These are phyloP conservation scores for Drosera capensis DNA, from an alignment of 148 eudicot genomes.

Conservation along the genomic window DNA sequence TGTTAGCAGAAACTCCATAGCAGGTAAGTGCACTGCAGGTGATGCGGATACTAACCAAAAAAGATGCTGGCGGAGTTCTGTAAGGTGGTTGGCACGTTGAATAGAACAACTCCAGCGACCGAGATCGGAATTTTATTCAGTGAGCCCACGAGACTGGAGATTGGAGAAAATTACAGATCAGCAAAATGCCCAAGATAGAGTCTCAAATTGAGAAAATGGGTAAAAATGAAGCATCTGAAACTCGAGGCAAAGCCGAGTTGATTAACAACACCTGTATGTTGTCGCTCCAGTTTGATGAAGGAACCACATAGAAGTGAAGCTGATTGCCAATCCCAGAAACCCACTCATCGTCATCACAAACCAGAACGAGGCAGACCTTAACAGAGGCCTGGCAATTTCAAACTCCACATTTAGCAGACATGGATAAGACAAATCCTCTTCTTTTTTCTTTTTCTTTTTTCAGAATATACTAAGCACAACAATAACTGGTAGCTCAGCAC, in stretches of 20 bases:
- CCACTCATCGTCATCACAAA: slow-evolving; percentile 71
- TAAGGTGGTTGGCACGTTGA: slow-evolving; percentile 57
- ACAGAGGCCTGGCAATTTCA: slow-evolving; percentile 38
- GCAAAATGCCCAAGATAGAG: not conserved
- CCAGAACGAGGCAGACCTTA: slow-evolving; percentile 61
- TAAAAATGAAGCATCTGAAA: not conserved
- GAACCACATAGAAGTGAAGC: slow-evolving; percentile 94
- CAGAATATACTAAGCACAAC: no score
- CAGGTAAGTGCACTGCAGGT: not conserved
- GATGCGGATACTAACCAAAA: slow-evolving; percentile 37
- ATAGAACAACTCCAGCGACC: slow-evolving; percentile 48
- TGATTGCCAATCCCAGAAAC: slow-evolving; percentile 72
- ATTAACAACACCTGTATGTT: slow-evolving; percentile 52
- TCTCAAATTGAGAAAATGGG: not conserved
- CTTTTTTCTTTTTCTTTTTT: no score
- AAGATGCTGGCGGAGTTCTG: slow-evolving; percentile 64
- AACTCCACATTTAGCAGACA: not conserved
- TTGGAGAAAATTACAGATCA: not conserved
- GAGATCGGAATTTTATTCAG: slow-evolving; percentile 76
- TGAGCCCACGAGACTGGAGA: slow-evolving; percentile 63
- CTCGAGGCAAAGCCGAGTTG: not conserved
- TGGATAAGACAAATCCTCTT: slow-evolving; percentile 6
- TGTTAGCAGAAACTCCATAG: not conserved
- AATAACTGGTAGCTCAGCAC: no score
- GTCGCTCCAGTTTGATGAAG: slow-evolving; percentile 72